These are phyloP conservation scores for Talaromyces sp. DNA, from an alignment of 2,329 filamentous ascomycete genomes.

Conservation along the genomic window DNA sequence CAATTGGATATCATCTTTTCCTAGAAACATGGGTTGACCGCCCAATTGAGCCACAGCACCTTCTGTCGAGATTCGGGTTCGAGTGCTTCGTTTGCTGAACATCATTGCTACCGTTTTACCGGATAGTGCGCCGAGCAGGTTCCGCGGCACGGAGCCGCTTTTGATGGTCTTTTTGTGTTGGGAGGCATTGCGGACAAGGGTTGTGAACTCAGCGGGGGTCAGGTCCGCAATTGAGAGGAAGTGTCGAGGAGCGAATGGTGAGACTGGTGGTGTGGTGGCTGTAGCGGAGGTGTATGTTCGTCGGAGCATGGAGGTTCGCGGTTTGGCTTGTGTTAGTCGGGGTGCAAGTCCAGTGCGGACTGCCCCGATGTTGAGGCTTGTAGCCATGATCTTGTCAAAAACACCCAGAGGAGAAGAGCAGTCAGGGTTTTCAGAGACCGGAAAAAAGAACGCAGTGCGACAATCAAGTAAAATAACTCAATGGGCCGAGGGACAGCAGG, in stretches of 20 bases:
- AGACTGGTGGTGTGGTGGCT: constrained; percentile 43
- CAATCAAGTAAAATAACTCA: background rate
- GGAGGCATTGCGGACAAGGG: constrained; percentile 77
- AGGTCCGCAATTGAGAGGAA: constrained; percentile 89
- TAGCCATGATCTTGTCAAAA: constrained; percentile 13
- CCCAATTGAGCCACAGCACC: constrained; percentile 83
- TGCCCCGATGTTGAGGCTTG: constrained; percentile 16
- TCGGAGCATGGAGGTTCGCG: constrained; percentile 26
- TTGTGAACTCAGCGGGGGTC: constrained; percentile 71
- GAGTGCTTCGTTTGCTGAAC: constrained; percentile 93
- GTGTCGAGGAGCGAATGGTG: constrained; percentile 69
- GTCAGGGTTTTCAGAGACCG: no score
- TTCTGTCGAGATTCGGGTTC: constrained; percentile 91
- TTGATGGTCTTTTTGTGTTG: constrained; percentile 75
- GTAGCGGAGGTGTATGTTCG: constrained; percentile 33
- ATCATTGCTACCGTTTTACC: constrained; percentile 89
- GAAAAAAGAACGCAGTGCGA: background rate
- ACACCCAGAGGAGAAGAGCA: background rate
- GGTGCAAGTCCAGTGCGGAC: constrained; percentile 15
- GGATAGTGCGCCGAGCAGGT: constrained; percentile 60
- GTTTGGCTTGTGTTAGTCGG: constrained; percentile 26
- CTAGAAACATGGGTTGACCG: constrained; percentile 93
- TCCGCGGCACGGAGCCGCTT: constrained; percentile 57
- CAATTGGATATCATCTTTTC: constrained; percentile 92
- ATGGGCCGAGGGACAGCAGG: background rate